Evolutionary conservation across 306 rosid genomes (phyloP).

Genomic region (Gynostemma pentaphyllum): DNA sequence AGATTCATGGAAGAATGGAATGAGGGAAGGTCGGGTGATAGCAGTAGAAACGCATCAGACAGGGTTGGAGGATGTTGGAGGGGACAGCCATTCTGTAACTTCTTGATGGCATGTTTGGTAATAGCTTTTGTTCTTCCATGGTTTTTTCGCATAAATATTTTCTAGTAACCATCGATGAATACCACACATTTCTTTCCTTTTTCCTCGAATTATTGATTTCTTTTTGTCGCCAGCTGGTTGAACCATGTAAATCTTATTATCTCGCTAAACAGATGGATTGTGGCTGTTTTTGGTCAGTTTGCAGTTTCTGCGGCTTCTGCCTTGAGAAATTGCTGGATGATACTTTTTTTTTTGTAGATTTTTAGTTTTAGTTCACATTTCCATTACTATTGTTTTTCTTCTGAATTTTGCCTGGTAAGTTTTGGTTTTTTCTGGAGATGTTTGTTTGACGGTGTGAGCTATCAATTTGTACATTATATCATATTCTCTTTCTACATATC

Average conservation of each 20-base stretch:
- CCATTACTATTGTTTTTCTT: not conserved
- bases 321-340: not conserved
- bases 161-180: constrained; percentile 25
- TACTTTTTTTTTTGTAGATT: not conserved
- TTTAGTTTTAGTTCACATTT: not conserved
- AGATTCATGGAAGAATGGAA: constrained; percentile 80
- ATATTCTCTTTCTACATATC: too few species aligned
- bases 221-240: not conserved
- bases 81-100: constrained; percentile 93
- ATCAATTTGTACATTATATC: too few species aligned
- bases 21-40: constrained; percentile 38
- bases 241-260: not conserved
- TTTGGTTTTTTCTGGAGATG: too few species aligned
- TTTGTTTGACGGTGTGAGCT: too few species aligned
- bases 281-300: not conserved
- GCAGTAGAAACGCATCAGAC: constrained; percentile 22
- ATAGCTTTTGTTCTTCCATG: constrained; percentile 94
- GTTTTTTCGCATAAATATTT: constrained; percentile 83
- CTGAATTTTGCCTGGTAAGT: not conserved
- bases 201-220: constrained; percentile 5
- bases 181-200: constrained; percentile 12
- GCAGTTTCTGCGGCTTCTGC: not conserved
- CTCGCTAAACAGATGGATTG: not conserved
- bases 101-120: constrained; percentile 93
- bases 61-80: constrained; percentile 54